Base-by-base conservation (phyloP, 2,329 filamentous ascomycete species). In the Clarireedia sp. region DNA sequence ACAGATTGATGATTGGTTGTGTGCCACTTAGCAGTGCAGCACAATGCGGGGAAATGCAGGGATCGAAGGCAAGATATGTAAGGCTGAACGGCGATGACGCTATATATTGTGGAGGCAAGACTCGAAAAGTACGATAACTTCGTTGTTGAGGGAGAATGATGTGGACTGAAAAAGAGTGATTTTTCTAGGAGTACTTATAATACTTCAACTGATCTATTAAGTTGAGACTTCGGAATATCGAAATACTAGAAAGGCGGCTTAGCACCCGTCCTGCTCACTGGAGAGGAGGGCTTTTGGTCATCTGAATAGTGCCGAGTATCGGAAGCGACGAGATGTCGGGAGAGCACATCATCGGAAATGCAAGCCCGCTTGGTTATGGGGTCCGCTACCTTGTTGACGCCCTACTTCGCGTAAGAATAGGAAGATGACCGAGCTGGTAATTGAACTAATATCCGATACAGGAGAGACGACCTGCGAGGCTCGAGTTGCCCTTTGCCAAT, bases 1-100 rank as follows among this genome's bases (percentile, higher is more conserved):
- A 56, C 58, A 59, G 55, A 43, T 58, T 60, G 55, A 50, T 54
- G 57, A 48, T 50, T 49, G 17, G 46, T 36, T 50, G 23, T 17
- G 24, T 17, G 24, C 38, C 10, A 19, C 19, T 41, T 19, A 41
- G n/a, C 38, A n/a, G 38, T n/a, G 19, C 16, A 19, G 19, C 19
- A 17, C 16, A n/a, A 41, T 17, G 38, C n/a, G 19, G 19, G 16
- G 4, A 16, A 24, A 36, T 36, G 12, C 17, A n/a, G n/a, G 19
- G 29, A 14, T 33, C 24, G 16, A 17, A 21, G 29, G 17, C 40
- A 17, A 41, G n/a, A 41, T 9, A n/a, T n/a, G n/a, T n/a, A 43
- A 54, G 37, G 36, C 37, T 49, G 37, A 44, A 14, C 19, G 26
- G 19, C 29, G 29, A 47, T 46, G 26, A 24, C 9, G 36, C 41